Percentiles rank a stretch among this genome's conserved stretches.
Evolutionary conservation across 306 rosid species (phyloP).

Genomic region (Pterocarpus santalinus): DNA sequence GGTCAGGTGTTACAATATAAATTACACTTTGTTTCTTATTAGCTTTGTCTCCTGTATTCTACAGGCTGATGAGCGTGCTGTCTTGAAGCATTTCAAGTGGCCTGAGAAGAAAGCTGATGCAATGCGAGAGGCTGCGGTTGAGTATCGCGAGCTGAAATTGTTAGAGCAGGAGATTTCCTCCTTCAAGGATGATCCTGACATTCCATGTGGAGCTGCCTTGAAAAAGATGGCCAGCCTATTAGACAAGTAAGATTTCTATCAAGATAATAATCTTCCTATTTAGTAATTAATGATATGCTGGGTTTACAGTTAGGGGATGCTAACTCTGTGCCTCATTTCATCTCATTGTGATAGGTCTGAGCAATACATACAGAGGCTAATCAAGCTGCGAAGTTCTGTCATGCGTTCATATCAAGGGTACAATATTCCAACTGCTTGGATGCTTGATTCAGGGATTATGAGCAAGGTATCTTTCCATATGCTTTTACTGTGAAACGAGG

Average conservation of each 20-base stretch:
- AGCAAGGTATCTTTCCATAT: conserved; percentile 62
- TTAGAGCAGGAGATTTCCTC: conserved; percentile 77
- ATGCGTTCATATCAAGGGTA: conserved; percentile 65
- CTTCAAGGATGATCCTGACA: conserved; percentile 70
- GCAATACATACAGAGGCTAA: conserved; percentile 71
- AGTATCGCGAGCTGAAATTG: conserved; percentile 81
- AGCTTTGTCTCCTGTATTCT: conserved; percentile 37
- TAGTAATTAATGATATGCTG: conserved; percentile 13
- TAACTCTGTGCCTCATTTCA: conserved; percentile 36
- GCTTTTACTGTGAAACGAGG: conserved; percentile 8
- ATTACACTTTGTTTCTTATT: conserved; percentile 5
- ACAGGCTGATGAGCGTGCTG: conserved; percentile 94
- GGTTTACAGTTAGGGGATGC: conserved; percentile 16
- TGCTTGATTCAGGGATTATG: conserved; percentile 90
- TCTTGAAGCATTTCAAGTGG: conserved; percentile 94
- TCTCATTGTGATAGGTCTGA: conserved; percentile 73
- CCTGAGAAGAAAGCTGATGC: conserved; percentile 98
- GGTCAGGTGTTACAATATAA: conserved; percentile 19
- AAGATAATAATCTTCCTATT: conserved; percentile 22
- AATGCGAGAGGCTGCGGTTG: conserved; percentile 92
- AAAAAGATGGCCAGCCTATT: conserved; percentile 85
- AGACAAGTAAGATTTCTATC: conserved; percentile 71
- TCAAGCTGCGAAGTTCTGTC: conserved; percentile 68
- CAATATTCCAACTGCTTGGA: conserved; percentile 88
- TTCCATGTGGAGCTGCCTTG: conserved; percentile 82